Base-by-base conservation (phyloP, 2,329 filamentous ascomycete species). In the Magnaporthiopsis incrustans region DNA sequence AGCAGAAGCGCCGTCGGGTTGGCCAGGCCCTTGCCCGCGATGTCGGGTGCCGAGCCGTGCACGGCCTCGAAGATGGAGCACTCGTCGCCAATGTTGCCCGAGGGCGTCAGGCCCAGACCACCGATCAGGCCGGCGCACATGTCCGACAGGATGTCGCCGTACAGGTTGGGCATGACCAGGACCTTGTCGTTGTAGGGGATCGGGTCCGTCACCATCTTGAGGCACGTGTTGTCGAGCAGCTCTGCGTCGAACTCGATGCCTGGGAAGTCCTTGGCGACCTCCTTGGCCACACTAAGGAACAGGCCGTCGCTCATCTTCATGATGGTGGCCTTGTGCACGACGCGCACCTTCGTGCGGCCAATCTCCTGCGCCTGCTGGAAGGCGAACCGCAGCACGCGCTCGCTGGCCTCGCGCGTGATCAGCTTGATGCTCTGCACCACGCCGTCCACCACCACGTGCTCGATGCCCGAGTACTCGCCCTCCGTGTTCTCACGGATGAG, bases 271-370 rank as follows among this genome's bases (percentile, higher is more conserved):
- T 96, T 96, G 78, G 92, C 85, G 70, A 99, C 87, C 67, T 95
- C 86, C 71, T 88, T 83, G 71, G 89, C 95, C 67, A 90, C 92
- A 78, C 85, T 90, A 71, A 99, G 86, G 88, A 99, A 99, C 67
- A 99, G 91, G 81, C 95, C 95, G 78, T 99, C 95, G 76, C 90
- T 94, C 91, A 97, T 96, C 88, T 99, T 99, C 95, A 99, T 99
- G 83, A 99, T 99, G 76, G 95, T 98, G 77, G 95, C 95, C 87
- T 99, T 99, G 90, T 99, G 95, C 68, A 98, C 93, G 66, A 92
- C 94, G 75, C 93, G 92, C 74, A 98, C 94, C 90, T 97, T 97
- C 77, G 88, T 93, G 84, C 91, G 91, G 80, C 93, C 92, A 74
- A 97, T 90, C 72, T 91, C 87, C 79, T 95, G 85, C 71, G 95